Conservation (phyloP, 208 protist species). For the Crithidia mellificae region DNA sequence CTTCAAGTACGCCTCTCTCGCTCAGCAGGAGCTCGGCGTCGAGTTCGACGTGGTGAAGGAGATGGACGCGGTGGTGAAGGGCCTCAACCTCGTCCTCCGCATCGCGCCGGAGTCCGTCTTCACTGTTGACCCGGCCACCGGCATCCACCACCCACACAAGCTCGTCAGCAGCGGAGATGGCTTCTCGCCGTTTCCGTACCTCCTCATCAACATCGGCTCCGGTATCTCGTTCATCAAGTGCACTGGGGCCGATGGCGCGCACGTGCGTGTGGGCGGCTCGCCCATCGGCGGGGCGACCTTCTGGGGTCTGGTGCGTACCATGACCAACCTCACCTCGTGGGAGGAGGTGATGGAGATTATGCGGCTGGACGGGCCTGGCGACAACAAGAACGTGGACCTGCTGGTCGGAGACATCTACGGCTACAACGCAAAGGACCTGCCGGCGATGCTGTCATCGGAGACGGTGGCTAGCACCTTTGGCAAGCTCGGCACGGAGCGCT, state of each 20-base stretch:
- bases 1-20: constrained; percentile 82
- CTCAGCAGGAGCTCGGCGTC: constrained; percentile 47
- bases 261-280: constrained; percentile 94
- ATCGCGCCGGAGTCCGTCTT: constrained; percentile 80
- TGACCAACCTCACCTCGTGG: constrained; percentile 93
- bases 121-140: constrained; percentile 71
- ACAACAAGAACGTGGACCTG: constrained; percentile 95
- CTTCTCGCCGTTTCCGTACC: constrained; percentile 91
- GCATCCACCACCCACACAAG: constrained; percentile 64
- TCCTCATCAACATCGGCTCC: constrained; percentile 97
- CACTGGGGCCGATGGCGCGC: constrained; percentile 70
- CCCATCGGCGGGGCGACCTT: constrained; percentile 97
- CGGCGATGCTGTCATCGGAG: constrained; percentile 84
- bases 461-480: constrained; percentile 91
- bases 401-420: constrained; percentile 98
- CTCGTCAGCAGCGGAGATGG: constrained; percentile 42
- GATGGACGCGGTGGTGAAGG: constrained; percentile 90
- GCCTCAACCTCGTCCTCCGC: constrained; percentile 80
- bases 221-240: constrained; percentile 97
- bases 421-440: constrained; percentile 90
- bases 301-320: constrained; percentile 93
- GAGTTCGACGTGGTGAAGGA: constrained; percentile 87
- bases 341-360: constrained; percentile 96
- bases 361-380: constrained; percentile 89
- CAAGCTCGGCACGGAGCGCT: constrained; percentile 81